Evolutionary conservation across 306 rosid species (phyloP).

Genomic region (Lathyrus tuberosus): DNA sequence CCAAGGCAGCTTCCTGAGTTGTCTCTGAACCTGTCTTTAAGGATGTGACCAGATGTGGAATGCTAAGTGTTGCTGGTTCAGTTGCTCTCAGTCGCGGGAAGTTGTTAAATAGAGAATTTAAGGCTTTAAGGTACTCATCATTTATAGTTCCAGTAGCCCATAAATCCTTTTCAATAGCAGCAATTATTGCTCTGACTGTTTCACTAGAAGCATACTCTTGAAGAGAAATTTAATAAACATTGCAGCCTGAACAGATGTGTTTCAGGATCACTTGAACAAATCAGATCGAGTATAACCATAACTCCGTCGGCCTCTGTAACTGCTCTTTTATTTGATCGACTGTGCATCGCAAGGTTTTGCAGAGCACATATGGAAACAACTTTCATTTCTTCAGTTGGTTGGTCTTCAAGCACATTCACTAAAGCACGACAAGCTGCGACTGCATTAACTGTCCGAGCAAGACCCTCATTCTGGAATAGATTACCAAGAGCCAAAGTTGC

Average conservation of each 20-base stretch:
- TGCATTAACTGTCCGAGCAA: conserved; percentile 90
- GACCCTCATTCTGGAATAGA: conserved; percentile 90
- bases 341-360: conserved; percentile 97
- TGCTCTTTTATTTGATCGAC: conserved; percentile 96
- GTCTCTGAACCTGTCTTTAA: conserved; percentile 95
- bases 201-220: conserved; percentile 99
- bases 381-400: conserved; percentile 99
- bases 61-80: conserved; percentile 97
- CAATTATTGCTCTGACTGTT: conserved; percentile 94
- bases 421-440: conserved; percentile 98
- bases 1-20: conserved; percentile 95
- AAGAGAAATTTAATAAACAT: conserved; percentile 90
- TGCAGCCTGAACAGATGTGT: conserved; percentile 96
- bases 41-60: conserved; percentile 93
- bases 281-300: conserved; percentile 89
- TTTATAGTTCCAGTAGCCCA: conserved; percentile 96
- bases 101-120: conserved; percentile 85
- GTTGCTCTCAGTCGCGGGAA: conserved; percentile 95
- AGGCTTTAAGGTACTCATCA: conserved; percentile 95
- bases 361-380: conserved; percentile 95
- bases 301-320: conserved; percentile 99
- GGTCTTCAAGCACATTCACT: conserved; percentile 97
- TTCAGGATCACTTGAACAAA: conserved; percentile 95
- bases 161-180: conserved; percentile 95
- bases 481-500: conserved; percentile 98